Evolutionary conservation across 495 filamentous ascomycete species (phyloP).

Genomic region (Platismatia glauca): DNA sequence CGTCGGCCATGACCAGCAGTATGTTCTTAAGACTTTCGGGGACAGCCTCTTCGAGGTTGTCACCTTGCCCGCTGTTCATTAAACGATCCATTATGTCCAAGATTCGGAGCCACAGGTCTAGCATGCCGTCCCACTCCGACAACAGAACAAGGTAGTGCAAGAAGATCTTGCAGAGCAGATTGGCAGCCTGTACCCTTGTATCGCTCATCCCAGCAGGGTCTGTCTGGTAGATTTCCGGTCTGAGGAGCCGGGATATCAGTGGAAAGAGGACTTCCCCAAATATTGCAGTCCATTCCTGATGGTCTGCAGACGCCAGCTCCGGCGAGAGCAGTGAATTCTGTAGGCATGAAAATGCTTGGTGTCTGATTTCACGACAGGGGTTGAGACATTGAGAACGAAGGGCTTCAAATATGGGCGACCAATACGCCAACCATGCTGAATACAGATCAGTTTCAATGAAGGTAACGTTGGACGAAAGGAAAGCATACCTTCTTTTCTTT

Average conservation of each 20-base stretch:
- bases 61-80: constrained; percentile 92
- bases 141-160: constrained; percentile 83
- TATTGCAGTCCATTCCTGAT: constrained; percentile 88
- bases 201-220: constrained; percentile 93
- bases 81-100: constrained; percentile 91
- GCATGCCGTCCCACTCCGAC: constrained; percentile 80
- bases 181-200: constrained; percentile 86
- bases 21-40: constrained; percentile 96
- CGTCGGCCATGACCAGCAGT: constrained; percentile 87
- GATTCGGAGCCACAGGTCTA: constrained; percentile 87
- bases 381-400: constrained; percentile 87
- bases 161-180: constrained; percentile 88
- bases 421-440: constrained; percentile 92
- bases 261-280: constrained; percentile 94
- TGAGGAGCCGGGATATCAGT: constrained; percentile 78
- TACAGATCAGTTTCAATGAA: constrained; percentile 17
- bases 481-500: constrained; percentile 65
- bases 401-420: constrained; percentile 87
- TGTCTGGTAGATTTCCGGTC: constrained; percentile 90
- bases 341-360: constrained; percentile 77
- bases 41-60: constrained; percentile 87
- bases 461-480: neutral
- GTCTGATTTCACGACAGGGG: constrained; percentile 86
- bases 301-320: constrained; percentile 63
- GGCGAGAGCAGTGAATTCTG: constrained; percentile 78